A percentile compares a stretch with the other conserved stretches of the same genome.
Evolutionary conservation across 495 filamentous ascomycete species (phyloP).

Genomic region (Penicillium cosmopolitanum): DNA sequence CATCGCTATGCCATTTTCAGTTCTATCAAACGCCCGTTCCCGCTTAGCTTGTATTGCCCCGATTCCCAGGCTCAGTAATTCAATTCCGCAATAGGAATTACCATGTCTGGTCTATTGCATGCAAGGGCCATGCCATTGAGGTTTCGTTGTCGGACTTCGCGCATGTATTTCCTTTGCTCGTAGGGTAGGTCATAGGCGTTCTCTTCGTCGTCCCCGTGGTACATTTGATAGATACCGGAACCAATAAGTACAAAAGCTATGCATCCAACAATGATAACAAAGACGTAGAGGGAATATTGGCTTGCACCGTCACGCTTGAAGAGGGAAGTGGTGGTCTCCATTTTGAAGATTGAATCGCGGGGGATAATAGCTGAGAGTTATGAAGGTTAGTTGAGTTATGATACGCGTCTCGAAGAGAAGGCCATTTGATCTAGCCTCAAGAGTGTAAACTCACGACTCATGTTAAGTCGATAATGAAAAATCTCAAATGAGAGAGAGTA

Average conservation of each 20-base stretch:
- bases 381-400: constrained; percentile 1
- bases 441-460: background rate
- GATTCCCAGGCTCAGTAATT: constrained; percentile 13
- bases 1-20: background rate
- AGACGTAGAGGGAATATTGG: constrained; percentile 32
- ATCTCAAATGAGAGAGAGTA: background rate
- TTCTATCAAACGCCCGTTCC: background rate
- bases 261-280: constrained; percentile 33
- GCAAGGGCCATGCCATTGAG: constrained; percentile 24
- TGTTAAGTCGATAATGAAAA: background rate
- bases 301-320: constrained; percentile 20
- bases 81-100: constrained; percentile 24
- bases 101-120: constrained; percentile 30
- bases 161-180: constrained; percentile 35
- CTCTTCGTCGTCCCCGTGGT: constrained; percentile 21
- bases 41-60: background rate
- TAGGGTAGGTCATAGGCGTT: constrained; percentile 14
- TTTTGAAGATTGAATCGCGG: constrained; percentile 1
- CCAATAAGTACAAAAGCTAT: constrained; percentile 28
- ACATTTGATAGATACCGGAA: constrained; percentile 29
- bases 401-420: no score
- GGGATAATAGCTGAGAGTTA: background rate
- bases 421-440: no score
- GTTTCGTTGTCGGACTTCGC: constrained; percentile 29
- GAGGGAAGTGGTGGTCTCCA: constrained; percentile 12